Conservation (phyloP, 495 filamentous ascomycete genomes). For the Xylona heveae region DNA sequence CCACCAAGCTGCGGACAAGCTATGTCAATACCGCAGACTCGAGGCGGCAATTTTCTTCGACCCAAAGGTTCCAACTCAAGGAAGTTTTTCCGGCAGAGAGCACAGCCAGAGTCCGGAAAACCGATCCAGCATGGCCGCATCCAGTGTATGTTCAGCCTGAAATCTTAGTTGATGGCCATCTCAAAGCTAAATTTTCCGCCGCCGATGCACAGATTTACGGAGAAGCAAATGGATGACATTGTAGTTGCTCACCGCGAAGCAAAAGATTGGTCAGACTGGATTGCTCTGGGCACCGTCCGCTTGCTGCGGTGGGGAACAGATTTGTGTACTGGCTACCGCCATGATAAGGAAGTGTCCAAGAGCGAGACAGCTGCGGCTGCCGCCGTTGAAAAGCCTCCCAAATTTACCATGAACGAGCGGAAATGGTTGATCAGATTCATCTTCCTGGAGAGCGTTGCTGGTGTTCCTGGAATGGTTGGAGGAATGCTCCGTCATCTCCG, state of each 20-base stretch:
- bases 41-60: conserved; percentile 3
- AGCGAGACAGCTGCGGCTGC: conserved; percentile 6
- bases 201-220: conserved; percentile 31
- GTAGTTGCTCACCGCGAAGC: conserved; percentile 44
- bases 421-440: conserved; percentile 73
- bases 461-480: conserved; percentile 91
- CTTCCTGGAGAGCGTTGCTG: conserved; percentile 87
- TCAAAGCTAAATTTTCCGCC: too few relatives aligned
- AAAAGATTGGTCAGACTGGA: conserved; percentile 42
- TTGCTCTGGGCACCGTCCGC: conserved; percentile 38
- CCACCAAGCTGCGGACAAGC: too few relatives aligned
- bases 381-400: conserved; percentile 16
- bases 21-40: too few relatives aligned
- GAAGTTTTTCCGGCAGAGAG: conserved; percentile 19
- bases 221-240: conserved; percentile 40
- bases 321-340: conserved; percentile 47
- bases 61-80: conserved; percentile 5
- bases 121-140: conserved; percentile 43
- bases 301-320: conserved; percentile 47
- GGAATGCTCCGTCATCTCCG: conserved; percentile 82
- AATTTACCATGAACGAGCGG: conserved; percentile 43
- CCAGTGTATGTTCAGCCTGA: conserved; percentile 31
- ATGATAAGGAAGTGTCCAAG: conserved; percentile 29
- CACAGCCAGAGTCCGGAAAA: conserved; percentile 13
- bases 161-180: too few relatives aligned